Base-by-base conservation (phyloP, 805 yeast genomes). In the Wickerhamiella lipophila region DNA sequence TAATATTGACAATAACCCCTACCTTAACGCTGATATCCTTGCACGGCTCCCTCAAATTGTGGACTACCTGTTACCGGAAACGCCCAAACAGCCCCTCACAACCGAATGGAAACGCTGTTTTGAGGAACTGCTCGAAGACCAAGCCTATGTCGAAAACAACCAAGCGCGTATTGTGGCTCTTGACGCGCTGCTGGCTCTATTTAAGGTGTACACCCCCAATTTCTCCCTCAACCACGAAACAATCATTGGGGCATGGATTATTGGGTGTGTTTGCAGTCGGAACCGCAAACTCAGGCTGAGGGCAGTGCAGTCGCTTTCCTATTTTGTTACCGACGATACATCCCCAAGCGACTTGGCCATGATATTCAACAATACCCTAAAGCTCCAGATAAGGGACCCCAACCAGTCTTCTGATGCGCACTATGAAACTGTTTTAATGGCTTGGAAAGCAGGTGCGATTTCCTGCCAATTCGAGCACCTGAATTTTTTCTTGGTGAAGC, bases 401-500 rank as follows among this genome's bases (percentile, higher is more conserved):
- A 25, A 3, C 15, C 38, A 29, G 19, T 21, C 47, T 15, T n/a
- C 34, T 3, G 25, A 29, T 25, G 29, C 5, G 35, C 42, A 47
- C 32, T 41, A 23, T 21, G 68, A 65, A 49, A 55, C 65, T 1
- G 51, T 56, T 6, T 42, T 63, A 6, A 39, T 62, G 54, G 71
- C 82, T 0, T 77, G 88, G 76, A 77, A 80, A 1, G 83, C 78
- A 47, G 58, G 85, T 30, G 79, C 83, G 0, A 65, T 75, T 6
- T 70, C 79, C 0, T 71, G 80, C 5, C 70, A 72, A 5, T 92
- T 85, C 6, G 87, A 83, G 41, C 69, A 78, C 58, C 71, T 82
- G 38, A 82, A 83, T 60, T 75, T 78, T 1, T 67, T 83, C 16
- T 65, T 85, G 21, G 69, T 82, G 44, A 78, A 78, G 55, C 61